These are phyloP conservation scores for grape (Vitis vinifera) DNA, from an alignment of 164 flowering plant species.

Conservation along the genomic window ASM3070453v1 NC_081810.1:1555501-1556000, in stretches of 20 bases:
- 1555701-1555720: slow-evolving; percentile 92
- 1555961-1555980: slow-evolving; percentile 99
- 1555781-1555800: slow-evolving; percentile 89
- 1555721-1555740: slow-evolving; percentile 97
- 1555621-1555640: slow-evolving; percentile 98
- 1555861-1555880: slow-evolving; percentile 97
- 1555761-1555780: slow-evolving; percentile 96
- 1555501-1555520: slow-evolving; percentile 97
- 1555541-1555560: slow-evolving; percentile 44
- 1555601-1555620: slow-evolving; percentile 87
- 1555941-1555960: slow-evolving; percentile 73
- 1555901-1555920: slow-evolving; percentile 79
- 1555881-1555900: slow-evolving; percentile 81
- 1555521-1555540: slow-evolving; percentile 82
- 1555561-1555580: slow-evolving; percentile 78
- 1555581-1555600: slow-evolving; percentile 96
- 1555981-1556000: slow-evolving; percentile 99
- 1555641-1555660: slow-evolving; percentile 94
- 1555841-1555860: slow-evolving; percentile 90
- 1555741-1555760: slow-evolving; percentile 95
- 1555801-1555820: slow-evolving; percentile 98
- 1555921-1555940: slow-evolving; percentile 64
- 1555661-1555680: slow-evolving; percentile 87
- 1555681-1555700: slow-evolving; percentile 94
- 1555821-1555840: slow-evolving; percentile 95